Conservation (phyloP, 2,329 filamentous ascomycete species). For the Epichloe gansuensis region DNA sequence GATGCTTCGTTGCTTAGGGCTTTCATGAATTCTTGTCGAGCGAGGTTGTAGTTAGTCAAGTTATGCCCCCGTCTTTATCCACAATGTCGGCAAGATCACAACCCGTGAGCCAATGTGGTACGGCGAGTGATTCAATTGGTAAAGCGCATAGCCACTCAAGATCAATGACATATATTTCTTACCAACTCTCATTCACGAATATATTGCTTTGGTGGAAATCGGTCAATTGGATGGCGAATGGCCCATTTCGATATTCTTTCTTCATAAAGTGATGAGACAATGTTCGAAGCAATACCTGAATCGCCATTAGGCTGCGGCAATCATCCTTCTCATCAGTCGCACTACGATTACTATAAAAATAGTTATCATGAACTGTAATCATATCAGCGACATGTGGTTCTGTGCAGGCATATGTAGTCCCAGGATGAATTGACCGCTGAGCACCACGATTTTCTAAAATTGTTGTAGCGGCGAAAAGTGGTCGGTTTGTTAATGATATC, state of each 20-base stretch:
- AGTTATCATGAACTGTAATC: constrained; percentile 13
- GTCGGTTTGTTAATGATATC: constrained; percentile 18
- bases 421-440: constrained; percentile 16
- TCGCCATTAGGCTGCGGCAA: constrained; percentile 18
- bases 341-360: constrained; percentile 15
- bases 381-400: constrained; percentile 15
- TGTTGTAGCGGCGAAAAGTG: constrained; percentile 6
- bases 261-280: constrained; percentile 15
- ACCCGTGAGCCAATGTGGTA: too few species aligned
- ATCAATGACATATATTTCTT: constrained; percentile 6
- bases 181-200: constrained; percentile 22
- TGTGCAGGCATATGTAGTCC: constrained; percentile 15
- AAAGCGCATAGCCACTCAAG: too few species aligned
- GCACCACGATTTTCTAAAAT: constrained; percentile 23
- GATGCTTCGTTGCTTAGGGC: constrained; percentile 9
- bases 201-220: constrained; percentile 24
- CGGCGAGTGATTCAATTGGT: too few species aligned
- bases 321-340: constrained; percentile 14
- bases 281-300: constrained; percentile 12
- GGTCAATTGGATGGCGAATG: constrained; percentile 17
- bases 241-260: constrained; percentile 12
- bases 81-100: too few species aligned
- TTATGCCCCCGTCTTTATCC: too few species aligned
- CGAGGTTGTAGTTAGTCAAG: background rate
- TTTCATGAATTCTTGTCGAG: constrained; percentile 11